phyloP scores from a whole-genome alignment of 306 rosid genomes.

The Quercus agrifolia region DNA sequence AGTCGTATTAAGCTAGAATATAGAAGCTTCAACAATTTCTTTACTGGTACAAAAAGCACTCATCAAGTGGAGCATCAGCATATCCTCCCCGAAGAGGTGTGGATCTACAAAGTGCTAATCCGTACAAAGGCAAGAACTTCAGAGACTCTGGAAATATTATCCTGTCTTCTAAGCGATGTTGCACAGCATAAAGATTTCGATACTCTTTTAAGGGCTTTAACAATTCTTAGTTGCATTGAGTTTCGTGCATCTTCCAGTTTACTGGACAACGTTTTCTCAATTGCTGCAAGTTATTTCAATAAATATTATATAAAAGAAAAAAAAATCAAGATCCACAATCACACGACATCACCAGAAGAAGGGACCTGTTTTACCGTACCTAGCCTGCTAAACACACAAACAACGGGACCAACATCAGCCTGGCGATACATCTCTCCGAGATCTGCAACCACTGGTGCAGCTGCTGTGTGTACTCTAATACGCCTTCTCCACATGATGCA shows the following conservation, averaged over 20 bases:
- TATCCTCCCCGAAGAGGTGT: constrained; percentile 87
- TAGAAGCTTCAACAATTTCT: constrained; percentile 73
- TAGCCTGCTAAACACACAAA: constrained; percentile 77
- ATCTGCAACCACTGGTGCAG: constrained; percentile 87
- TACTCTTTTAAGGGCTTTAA: constrained; percentile 84
- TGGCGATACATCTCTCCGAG: constrained; percentile 81
- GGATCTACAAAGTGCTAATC: constrained; percentile 81
- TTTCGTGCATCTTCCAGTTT: constrained; percentile 92
- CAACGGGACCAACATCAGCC: constrained; percentile 91
- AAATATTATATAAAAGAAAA: constrained; percentile 25
- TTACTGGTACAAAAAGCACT: constrained; percentile 84
- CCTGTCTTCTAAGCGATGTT: constrained; percentile 86
- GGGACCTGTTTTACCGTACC: constrained; percentile 43
- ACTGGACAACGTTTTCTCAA: constrained; percentile 79
- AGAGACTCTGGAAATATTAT: constrained; percentile 95
- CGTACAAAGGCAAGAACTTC: constrained; percentile 74
- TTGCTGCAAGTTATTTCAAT: constrained; percentile 62
- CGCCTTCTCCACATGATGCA: constrained; percentile 99
- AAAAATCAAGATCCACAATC: constrained; percentile 25
- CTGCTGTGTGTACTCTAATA: constrained; percentile 93
- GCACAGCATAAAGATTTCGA: constrained; percentile 87
- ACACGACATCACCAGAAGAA: constrained; percentile 9
- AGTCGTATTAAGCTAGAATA: constrained; percentile 82
- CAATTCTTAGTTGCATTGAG: constrained; percentile 73
- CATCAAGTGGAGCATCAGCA: constrained; percentile 80